These are phyloP conservation scores for Sanghuangporus weigelae DNA, from an alignment of 1,284 basidiomycete species.

Conservation along the genomic window DNA sequence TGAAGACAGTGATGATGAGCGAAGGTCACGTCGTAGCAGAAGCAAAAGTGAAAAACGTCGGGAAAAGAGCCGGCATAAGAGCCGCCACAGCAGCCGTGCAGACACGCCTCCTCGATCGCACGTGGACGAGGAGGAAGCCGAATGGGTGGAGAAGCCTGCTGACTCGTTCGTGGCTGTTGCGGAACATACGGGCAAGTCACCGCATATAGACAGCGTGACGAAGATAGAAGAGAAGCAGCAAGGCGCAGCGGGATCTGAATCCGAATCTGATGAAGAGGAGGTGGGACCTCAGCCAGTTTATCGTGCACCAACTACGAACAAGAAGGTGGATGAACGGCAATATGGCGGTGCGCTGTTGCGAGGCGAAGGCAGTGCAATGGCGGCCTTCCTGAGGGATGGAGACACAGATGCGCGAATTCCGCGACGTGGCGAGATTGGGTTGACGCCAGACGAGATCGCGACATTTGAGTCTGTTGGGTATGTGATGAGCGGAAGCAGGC, in stretches of 20 bases:
- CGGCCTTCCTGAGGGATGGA: constrained; percentile 89
- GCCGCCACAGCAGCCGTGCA: constrained; percentile 27
- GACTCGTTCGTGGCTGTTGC: constrained; percentile 24
- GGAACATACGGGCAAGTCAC: constrained; percentile 4
- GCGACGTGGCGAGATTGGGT: constrained; percentile 95
- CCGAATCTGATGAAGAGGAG: constrained; percentile 41
- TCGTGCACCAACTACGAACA: constrained; percentile 34
- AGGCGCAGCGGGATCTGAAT: background rate
- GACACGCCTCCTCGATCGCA: constrained; percentile 24
- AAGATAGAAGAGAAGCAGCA: constrained; percentile 22
- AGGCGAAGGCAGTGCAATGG: constrained; percentile 97
- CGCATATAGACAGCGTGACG: constrained; percentile 21
- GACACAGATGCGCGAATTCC: constrained; percentile 83
- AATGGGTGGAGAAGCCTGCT: constrained; percentile 68
- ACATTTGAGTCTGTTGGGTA: constrained; percentile 88
- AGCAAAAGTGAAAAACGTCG: constrained; percentile 28
- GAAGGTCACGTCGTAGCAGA: constrained; percentile 21
- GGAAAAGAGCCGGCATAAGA: constrained; percentile 22
- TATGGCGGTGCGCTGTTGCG: constrained; percentile 85
- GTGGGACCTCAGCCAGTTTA: constrained; percentile 56
- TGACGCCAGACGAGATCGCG: constrained; percentile 84
- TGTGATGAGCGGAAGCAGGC: constrained; percentile 95
- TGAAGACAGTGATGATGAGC: constrained; percentile 18
- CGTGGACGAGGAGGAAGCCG: constrained; percentile 46
- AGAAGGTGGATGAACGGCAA: constrained; percentile 67